Evolutionary conservation across 257 asterid species (phyloP), one percentile per base, ranked within the genome.

Genomic region (Forsythia suspensa): DNA sequence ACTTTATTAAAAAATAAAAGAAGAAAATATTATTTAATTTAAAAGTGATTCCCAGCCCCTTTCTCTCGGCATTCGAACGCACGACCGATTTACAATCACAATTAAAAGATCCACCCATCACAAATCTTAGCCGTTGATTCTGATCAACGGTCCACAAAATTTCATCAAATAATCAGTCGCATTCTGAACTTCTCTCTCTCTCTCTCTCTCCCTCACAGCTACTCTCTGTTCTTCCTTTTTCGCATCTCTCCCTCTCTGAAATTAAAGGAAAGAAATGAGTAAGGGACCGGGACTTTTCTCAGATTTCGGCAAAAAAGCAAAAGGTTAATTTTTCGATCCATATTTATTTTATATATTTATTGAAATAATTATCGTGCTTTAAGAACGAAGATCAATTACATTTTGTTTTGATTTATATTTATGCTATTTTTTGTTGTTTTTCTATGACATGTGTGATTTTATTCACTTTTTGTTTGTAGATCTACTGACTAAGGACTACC

Each of bases 241-340:
- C 78, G 8, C 70, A 15, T 38, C 18, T 21, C 63, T 7, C 78
- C 46, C 29, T 15, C n/a, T 13, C 70, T 63, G 21, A 73, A 44
- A 77, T 80, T 21, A 69, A 9, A 16, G 39, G 9, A 39, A 15
- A 21, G 41, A 87, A 44, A 95, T 95, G 99, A 93, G 95, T 88
- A 91, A 68, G 65, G 99, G 98, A 63, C 99, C 98, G n/a, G 98
- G 98, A 42, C 97, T 93, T 79, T 93, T 92, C 93, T 83, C 96
- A 34, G 97, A 93, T 82, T 89, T 95, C 73, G 99, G 98, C 89
- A 95, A 89, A 86, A 91, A 87, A 81, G 98, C 99, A 85, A 93
- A 85, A 93, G 99, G 99, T 90, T 77, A 36, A 77, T 72, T n/a
- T 74, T 40, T 57, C 18, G 51, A 44, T 84, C 74, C 80, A 9